Evolutionary conservation across 768 basidiomycete species (phyloP), one percentile per base, ranked within the genome.

Genomic region (Lyophyllum shimeji): DNA sequence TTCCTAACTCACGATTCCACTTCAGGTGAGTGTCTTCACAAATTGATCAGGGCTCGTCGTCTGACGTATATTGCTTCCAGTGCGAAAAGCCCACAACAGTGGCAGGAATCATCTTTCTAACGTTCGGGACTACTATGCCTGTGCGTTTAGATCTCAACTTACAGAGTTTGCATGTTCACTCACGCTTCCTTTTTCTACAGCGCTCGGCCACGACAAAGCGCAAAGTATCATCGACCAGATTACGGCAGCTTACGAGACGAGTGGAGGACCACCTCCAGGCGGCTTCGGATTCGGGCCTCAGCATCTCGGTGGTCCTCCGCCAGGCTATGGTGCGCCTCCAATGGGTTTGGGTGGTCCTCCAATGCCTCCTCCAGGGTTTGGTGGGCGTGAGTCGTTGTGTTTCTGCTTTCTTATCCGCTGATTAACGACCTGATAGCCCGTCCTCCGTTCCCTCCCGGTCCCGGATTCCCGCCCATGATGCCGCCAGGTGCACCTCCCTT

Each of bases 211-310:
- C 73, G 95, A 98, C 81, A 96, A 96, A 72, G 95, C 96, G 17
- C 97, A 99, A 72, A 93, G 77, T 65, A 94, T 98, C 69, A 98
- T 99, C 69, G 96, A 99, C 82, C 93, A 96, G 72, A 98, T 99
- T 72, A 95, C 94, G 34, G 86, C 90, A 20, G 87, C 90, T 23
- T 97, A 96, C 67, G 96, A 98, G 73, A 82, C 81, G 25, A 86
- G 90, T 42, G 86, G 87, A 50, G 90, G 90, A 1, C 92, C 91
- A 39, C 92, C 92, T 61, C 90, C 90, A 11, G 91, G 91, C 50
- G 91, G 92, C 3, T 93, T 93, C 60, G 89, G 89, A 7, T 92
- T 92, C 62, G 89, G 89, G 21, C 89, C 90, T 39, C 90, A 90
- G 57, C 89, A 91, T 70, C 76, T 92, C 49, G 82, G 80, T 50